Base-by-base conservation (phyloP, 2,329 filamentous ascomycete genomes). In the Exophiala sideris region DNA sequence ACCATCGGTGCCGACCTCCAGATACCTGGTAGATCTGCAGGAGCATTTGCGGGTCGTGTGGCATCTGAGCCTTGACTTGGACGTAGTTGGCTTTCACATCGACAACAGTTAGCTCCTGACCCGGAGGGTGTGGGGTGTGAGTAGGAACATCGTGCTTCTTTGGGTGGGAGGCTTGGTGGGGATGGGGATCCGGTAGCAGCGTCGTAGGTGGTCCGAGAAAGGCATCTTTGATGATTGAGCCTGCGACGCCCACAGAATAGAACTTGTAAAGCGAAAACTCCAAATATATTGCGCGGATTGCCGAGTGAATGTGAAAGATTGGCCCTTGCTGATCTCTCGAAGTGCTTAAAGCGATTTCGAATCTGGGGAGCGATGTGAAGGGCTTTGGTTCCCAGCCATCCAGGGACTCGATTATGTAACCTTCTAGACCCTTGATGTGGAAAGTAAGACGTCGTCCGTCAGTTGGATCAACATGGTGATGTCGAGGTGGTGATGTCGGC, bases 181-280 rank as follows among this genome's bases (percentile, higher is more conserved):
- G 36, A 20, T 51, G 24, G 7, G n/a, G 10, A 45, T 60, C 44
- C 14, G 14, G 24, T 34, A 5, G 24, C 24, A 47, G 32, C 11
- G 50, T 59, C 9, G 61, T 59, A 14, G 66, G 57, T 21, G 64
- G 57, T 18, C 65, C 68, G 46, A 68, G 65, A 45, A 91, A 88
- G 0, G 87, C 86, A 65, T 84, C 84, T 50, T 80, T 79, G 20
- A 99, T 70, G 2, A 95, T 89, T 67, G 85, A 85, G 20, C 81
- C 75, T 7, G 92, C 94, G 56, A 97, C 84, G 1, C 90, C 88
- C 21, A 95, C 79, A 0, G 91, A 87, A 67, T 96, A 99, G 67
- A 96, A 91, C 3, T 91, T 86, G 69, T 95, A 96, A 0, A 99
- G 80, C 0, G 95, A 99, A 67, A 97, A 97, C 47, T 95, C 87